phyloP scores from a whole-genome alignment of 768 basidiomycete genomes.

The Candolleomyces eurysporus region DNA sequence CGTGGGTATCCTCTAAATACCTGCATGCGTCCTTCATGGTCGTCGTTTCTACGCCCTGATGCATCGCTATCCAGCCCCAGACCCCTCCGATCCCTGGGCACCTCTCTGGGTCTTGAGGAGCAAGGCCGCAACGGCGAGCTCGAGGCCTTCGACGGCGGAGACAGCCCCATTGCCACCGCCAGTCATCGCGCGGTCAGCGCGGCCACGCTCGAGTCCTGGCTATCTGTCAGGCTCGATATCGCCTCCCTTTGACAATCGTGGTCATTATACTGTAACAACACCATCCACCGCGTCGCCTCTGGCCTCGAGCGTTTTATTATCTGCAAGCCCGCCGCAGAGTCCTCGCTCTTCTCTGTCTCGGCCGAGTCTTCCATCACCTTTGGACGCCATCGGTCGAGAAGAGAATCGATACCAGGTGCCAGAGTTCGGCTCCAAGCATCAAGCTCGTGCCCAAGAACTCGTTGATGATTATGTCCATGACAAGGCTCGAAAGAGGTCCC shows the following conservation, averaged over 20 bases:
- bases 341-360: neutral
- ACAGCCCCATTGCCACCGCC: too few relatives aligned
- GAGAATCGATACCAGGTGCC: neutral
- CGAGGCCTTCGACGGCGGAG: conserved; percentile 7
- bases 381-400: neutral
- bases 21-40: conserved; percentile 5
- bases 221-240: too few relatives aligned
- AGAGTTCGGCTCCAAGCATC: neutral
- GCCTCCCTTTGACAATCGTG: too few relatives aligned
- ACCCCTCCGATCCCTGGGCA: conserved; percentile 69
- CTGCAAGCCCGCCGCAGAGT: neutral
- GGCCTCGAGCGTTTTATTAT: neutral
- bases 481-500: neutral
- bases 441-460: neutral
- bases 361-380: neutral
- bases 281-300: too few relatives aligned
- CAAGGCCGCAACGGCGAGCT: conserved; percentile 45
- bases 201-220: too few relatives aligned
- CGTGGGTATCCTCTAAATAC: too few relatives aligned
- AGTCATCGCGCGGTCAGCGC: too few relatives aligned
- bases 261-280: too few relatives aligned
- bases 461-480: too few relatives aligned
- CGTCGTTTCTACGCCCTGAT: conserved; percentile 13
- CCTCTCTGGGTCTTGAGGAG: conserved; percentile 64
- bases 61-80: conserved; percentile 60